These are phyloP conservation scores for Lizonia empirigonia DNA, from an alignment of 2,329 filamentous ascomycete species.

Conservation along the genomic window DNA sequence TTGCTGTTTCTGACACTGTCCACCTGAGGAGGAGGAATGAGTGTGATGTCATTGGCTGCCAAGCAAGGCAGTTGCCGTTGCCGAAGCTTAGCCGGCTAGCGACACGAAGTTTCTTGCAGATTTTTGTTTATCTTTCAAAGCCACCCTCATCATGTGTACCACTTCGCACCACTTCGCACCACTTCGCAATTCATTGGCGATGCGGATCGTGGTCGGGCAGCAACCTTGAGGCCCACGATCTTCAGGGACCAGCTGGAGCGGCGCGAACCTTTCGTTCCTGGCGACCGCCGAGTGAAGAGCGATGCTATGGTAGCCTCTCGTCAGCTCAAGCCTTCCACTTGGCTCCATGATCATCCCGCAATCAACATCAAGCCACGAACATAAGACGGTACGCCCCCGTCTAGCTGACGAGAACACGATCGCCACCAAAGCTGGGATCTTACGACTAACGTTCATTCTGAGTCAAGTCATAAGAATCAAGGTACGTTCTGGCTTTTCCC, in stretches of 20 bases:
- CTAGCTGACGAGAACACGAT: background rate
- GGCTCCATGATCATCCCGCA: constrained; percentile 5
- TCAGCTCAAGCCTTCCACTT: background rate
- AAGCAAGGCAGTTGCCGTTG: constrained; percentile 7
- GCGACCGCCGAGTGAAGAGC: constrained; percentile 8
- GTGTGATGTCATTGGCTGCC: constrained; percentile 21
- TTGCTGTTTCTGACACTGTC: background rate
- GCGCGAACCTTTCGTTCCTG: constrained; percentile 19
- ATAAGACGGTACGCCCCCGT: background rate
- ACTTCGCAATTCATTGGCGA: background rate
- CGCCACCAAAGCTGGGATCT: too few relatives aligned
- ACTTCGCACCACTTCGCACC: background rate
- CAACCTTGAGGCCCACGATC: constrained; percentile 20
- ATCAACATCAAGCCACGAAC: background rate
- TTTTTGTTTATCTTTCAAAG: constrained; percentile 6
- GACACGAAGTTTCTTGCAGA: constrained; percentile 6
- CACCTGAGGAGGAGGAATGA: too few relatives aligned
- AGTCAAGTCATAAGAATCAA: background rate
- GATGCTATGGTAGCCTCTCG: constrained; percentile 3
- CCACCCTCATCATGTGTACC: constrained; percentile 15
- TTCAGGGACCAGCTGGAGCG: constrained; percentile 21
- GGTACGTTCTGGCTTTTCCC: constrained; percentile 30
- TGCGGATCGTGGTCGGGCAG: constrained; percentile 31
- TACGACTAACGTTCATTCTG: background rate
- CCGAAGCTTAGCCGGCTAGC: constrained; percentile 6